A percentile compares a stretch with the other conserved stretches of the same genome.
Evolutionary conservation across 179 eudicot species (phyloP).

Genomic region (Monotropa hypopitys): DNA sequence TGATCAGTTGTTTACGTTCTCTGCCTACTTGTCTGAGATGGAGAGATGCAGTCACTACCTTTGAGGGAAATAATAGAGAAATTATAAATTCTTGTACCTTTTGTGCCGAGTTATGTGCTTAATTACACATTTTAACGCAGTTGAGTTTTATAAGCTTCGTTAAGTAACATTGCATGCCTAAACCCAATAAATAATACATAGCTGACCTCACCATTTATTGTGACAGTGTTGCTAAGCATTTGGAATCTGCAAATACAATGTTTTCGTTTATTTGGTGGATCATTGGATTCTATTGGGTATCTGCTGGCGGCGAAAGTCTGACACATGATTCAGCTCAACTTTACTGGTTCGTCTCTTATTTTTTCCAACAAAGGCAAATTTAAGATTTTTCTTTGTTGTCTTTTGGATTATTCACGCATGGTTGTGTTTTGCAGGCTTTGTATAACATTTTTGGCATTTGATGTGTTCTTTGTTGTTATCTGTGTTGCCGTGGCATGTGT

Average conservation of each 20-base stretch:
- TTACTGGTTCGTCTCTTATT: constrained; percentile 43
- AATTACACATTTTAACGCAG: background rate
- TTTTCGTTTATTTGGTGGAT: constrained; percentile 92
- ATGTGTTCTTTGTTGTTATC: constrained; percentile 80
- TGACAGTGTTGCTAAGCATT: constrained; percentile 69
- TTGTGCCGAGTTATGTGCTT: background rate
- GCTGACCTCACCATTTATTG: constrained; percentile 2
- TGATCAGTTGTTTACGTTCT: background rate
- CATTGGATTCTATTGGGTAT: constrained; percentile 85
- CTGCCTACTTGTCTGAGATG: background rate
- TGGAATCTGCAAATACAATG: constrained; percentile 77
- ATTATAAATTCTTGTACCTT: background rate
- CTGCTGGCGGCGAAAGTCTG: constrained; percentile 53
- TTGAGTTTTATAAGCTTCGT: background rate
- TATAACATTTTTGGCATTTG: constrained; percentile 76
- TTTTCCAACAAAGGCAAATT: background rate
- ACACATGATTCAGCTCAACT: constrained; percentile 57
- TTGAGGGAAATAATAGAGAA: background rate
- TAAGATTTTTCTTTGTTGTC: background rate
- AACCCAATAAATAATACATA: background rate
- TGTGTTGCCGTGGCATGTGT: constrained; percentile 80
- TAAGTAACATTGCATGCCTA: background rate
- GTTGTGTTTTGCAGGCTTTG: constrained; percentile 55
- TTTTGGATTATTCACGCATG: constrained; percentile 8
- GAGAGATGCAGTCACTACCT: background rate